Percentiles rank a stretch among this genome's conserved stretches.
Evolutionary conservation across 208 protist genomes (phyloP).

Genomic region (Porcisia deanei): DNA sequence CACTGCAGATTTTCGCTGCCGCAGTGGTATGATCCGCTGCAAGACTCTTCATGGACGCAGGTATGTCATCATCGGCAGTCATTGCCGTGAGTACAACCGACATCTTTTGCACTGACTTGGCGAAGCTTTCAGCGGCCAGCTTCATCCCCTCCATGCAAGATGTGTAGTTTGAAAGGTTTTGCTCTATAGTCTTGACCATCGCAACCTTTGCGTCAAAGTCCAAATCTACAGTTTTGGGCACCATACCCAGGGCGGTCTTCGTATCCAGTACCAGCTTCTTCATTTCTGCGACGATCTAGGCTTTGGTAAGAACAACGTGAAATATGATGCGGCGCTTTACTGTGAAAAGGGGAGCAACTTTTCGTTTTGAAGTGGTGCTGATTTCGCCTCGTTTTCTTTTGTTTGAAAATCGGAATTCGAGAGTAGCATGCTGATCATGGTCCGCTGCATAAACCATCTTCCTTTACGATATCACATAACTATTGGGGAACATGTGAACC

Average conservation of each 20-base stretch:
- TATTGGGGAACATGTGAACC: background rate
- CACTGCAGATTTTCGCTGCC: constrained; percentile 21
- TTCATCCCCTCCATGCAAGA: constrained; percentile 33
- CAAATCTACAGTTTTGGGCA: constrained; percentile 49
- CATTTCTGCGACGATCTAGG: constrained; percentile 19
- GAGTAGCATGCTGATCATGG: background rate
- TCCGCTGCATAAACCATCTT: background rate
- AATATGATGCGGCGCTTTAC: background rate
- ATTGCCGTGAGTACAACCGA: constrained; percentile 41
- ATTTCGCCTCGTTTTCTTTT: background rate
- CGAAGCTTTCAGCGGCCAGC: constrained; percentile 30
- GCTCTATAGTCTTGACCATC: constrained; percentile 27
- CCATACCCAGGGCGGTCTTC: constrained; percentile 34
- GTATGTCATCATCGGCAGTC: constrained; percentile 14
- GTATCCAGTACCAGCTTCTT: constrained; percentile 57
- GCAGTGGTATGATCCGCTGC: constrained; percentile 11
- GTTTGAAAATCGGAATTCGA: background rate
- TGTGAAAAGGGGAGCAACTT: background rate
- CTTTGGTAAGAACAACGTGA: background rate
- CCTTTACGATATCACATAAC: background rate
- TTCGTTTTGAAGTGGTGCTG: background rate
- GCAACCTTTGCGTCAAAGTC: constrained; percentile 39
- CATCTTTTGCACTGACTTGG: constrained; percentile 29
- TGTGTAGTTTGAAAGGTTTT: constrained; percentile 29
- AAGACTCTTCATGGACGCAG: constrained; percentile 19